Conservation (phyloP, 2,329 filamentous ascomycete species). For the Neocucurbitaria cava region DNA sequence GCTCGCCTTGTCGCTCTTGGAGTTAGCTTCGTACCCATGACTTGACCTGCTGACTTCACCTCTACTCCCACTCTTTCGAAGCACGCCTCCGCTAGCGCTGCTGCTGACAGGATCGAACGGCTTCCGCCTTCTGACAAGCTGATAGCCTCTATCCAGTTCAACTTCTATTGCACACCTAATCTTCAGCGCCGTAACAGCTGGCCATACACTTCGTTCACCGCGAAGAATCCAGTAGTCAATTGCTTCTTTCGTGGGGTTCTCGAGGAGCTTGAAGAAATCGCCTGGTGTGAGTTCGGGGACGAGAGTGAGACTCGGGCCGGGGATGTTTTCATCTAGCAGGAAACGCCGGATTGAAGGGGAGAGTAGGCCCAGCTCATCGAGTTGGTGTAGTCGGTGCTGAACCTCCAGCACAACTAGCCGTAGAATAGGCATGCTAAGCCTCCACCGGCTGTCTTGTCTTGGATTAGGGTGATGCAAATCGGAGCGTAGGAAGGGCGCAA, state of each 20-base stretch:
- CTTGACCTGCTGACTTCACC: constrained; percentile 21
- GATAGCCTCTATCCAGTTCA: constrained; percentile 85
- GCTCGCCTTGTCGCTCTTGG: constrained; percentile 8
- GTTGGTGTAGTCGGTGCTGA: constrained; percentile 79
- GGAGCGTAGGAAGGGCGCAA: constrained; percentile 82
- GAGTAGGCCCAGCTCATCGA: constrained; percentile 78
- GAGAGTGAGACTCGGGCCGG: constrained; percentile 78
- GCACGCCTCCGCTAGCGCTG: constrained; percentile 21
- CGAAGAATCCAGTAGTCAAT: constrained; percentile 85
- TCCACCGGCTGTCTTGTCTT: constrained; percentile 64
- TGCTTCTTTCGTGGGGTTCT: constrained; percentile 77
- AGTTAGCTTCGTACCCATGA: constrained; percentile 17
- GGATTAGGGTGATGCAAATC: constrained; percentile 77
- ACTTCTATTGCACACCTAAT: constrained; percentile 86
- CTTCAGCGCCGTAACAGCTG: constrained; percentile 80
- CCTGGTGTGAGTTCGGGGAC: constrained; percentile 77
- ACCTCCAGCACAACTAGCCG: constrained; percentile 78
- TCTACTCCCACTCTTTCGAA: constrained; percentile 34
- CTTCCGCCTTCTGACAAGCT: constrained; percentile 70
- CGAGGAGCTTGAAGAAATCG: constrained; percentile 81
- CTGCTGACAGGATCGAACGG: constrained; percentile 43
- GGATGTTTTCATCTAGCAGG: constrained; percentile 81
- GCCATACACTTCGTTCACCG: constrained; percentile 91
- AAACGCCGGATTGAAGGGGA: constrained; percentile 75
- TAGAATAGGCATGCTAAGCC: constrained; percentile 63